Evolutionary conservation across 768 basidiomycete species (phyloP).

Genomic region (Amanita thiersii): DNA sequence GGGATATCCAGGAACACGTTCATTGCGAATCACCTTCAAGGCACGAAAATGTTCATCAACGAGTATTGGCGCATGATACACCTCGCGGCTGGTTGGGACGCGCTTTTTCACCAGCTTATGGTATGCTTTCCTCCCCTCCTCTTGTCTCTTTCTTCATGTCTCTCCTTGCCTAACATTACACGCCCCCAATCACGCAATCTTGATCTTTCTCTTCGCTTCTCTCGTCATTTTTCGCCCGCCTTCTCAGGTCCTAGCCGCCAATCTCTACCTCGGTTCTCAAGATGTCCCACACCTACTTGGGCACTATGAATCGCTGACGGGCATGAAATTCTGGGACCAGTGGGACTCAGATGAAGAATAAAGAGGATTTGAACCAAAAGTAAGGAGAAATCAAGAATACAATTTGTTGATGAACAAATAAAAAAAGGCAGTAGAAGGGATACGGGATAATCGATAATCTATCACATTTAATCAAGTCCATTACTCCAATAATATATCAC

Average conservation of each 20-base stretch:
- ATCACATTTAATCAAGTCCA: too few relatives aligned
- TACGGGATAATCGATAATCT: too few relatives aligned
- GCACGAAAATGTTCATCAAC: slow-evolving; percentile 45
- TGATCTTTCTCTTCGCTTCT: not conserved
- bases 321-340: slow-evolving; percentile 34
- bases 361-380: slow-evolving; percentile 9
- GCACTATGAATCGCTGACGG: slow-evolving; percentile 47
- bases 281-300: slow-evolving; percentile 44
- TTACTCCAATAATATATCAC: too few relatives aligned
- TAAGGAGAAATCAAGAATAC: not conserved
- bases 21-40: slow-evolving; percentile 44
- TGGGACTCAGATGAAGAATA: slow-evolving; percentile 14
- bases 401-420: too few relatives aligned
- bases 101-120: slow-evolving; percentile 52
- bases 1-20: slow-evolving; percentile 37
- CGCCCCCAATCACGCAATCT: too few relatives aligned
- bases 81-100: slow-evolving; percentile 59
- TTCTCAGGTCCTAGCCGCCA: slow-evolving; percentile 42
- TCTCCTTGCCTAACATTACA: too few relatives aligned
- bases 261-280: slow-evolving; percentile 40
- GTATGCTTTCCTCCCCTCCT: slow-evolving; percentile 26
- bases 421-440: too few relatives aligned
- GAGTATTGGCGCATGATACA: slow-evolving; percentile 63
- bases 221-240: not conserved
- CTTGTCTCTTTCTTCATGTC: too few relatives aligned